phyloP scores from a whole-genome alignment of 371 early-diverging fungal genomes.

The Mortierella sp. region DNA sequence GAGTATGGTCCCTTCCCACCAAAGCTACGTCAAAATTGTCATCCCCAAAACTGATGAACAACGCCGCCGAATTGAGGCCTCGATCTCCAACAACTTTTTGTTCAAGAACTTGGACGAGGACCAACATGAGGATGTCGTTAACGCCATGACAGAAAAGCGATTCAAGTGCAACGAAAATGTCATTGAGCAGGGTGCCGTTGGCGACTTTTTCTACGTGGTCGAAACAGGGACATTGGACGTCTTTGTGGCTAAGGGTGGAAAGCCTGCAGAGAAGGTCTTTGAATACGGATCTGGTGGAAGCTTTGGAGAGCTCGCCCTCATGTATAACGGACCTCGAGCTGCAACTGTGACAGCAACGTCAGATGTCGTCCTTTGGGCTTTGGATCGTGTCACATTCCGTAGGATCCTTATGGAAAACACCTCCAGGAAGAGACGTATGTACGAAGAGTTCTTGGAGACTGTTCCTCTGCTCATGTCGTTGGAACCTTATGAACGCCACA shows the following conservation, averaged over 20 bases:
- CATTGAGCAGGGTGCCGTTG: constrained; percentile 96
- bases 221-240: constrained; percentile 96
- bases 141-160: constrained; percentile 95
- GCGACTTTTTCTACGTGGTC: constrained; percentile 98
- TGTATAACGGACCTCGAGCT: constrained; percentile 97
- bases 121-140: constrained; percentile 92
- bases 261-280: constrained; percentile 75
- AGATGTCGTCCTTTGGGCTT: constrained; percentile 92
- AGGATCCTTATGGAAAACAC: constrained; percentile 95
- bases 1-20: constrained; percentile 92
- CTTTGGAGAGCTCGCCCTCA: constrained; percentile 98
- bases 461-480: constrained; percentile 86
- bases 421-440: constrained; percentile 90
- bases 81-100: constrained; percentile 91
- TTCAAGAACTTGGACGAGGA: constrained; percentile 96
- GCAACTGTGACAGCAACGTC: constrained; percentile 93
- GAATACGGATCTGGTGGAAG: constrained; percentile 86
- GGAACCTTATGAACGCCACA: constrained; percentile 92
- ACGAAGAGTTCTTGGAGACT: constrained; percentile 92
- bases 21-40: constrained; percentile 82
- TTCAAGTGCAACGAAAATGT: constrained; percentile 80
- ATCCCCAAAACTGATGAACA: constrained; percentile 91
- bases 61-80: constrained; percentile 79
- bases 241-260: constrained; percentile 74
- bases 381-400: constrained; percentile 96